Conservation (phyloP, 768 basidiomycete genomes). For the Xerocomellus chrysenteron region DNA sequence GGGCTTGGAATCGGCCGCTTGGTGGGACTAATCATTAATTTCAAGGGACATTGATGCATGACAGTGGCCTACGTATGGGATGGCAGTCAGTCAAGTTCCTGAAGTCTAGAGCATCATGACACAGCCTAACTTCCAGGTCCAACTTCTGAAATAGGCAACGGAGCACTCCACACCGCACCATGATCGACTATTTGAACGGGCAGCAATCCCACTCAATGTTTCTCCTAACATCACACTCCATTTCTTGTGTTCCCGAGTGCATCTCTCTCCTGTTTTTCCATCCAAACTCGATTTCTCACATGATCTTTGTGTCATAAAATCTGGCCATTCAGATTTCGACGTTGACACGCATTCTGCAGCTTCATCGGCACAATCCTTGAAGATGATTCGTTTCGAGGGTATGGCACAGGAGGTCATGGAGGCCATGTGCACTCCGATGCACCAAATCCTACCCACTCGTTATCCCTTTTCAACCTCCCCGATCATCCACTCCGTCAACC, state of each 20-base stretch:
- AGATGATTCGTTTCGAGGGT: conserved; percentile 78
- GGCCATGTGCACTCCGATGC: conserved; percentile 86
- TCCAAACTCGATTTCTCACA: neutral
- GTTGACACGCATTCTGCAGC: neutral
- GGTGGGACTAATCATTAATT: neutral
- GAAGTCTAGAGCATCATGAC: conserved; percentile 20
- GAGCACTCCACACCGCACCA: conserved; percentile 15
- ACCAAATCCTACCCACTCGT: conserved; percentile 57
- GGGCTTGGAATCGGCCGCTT: neutral
- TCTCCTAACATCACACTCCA: conserved; percentile 12
- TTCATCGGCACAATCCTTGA: neutral
- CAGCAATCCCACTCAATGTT: conserved; percentile 2
- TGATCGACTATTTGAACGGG: conserved; percentile 32
- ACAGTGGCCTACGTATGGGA: neutral
- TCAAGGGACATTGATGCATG: conserved; percentile 2
- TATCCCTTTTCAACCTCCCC: conserved; percentile 20
- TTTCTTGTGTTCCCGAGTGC: neutral
- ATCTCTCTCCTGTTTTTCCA: neutral
- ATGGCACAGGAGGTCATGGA: conserved; percentile 75
- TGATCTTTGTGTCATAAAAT: conserved; percentile 5
- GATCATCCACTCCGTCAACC: conserved; percentile 16
- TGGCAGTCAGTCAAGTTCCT: neutral
- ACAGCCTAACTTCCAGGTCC: conserved; percentile 18
- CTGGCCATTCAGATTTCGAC: neutral
- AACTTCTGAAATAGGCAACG: conserved; percentile 25